Evolutionary conservation across 352 stramenopile genomes (phyloP), one percentile per base, ranked within the genome.

Genomic region (Achlya hypogyna): DNA sequence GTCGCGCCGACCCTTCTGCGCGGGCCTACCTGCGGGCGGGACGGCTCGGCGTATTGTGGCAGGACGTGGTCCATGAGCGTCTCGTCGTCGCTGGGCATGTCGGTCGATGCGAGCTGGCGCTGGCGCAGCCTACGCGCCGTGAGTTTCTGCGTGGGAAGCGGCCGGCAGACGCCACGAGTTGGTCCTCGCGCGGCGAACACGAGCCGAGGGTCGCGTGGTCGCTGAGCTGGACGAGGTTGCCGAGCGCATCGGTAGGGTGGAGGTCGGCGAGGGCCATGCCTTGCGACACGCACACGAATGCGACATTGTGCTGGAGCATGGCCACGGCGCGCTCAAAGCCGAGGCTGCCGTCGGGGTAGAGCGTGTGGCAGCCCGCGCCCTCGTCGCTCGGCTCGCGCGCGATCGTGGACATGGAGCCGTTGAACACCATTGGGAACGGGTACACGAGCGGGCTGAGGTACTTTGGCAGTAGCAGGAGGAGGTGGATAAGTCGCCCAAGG

Each of bases 331-430:
- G 81, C 12, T 87, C 76, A 73, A 93, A 93, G 12, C 84, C 84
- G 20, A 86, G 58, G 32, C 78, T 91, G 3, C 84, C 84, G 42
- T 93, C 84, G 0, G 84, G 84, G n/a, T 93, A 93, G 25, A 93
- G 69, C 20, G 82, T 93, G 62, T 93, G 82, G 62, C 84, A 93
- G 4, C 81, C 79, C 35, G 82, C 82, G 29, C 84, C 84, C 69
- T 91, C 83, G 25, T 71, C 87, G 10, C 77, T 89, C 59, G 83
- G 89, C 42, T 62, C 29, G 22, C 51, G 27, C 25, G 82, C 84
- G 71, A 93, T 93, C 6, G 84, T 93, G 12, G 84, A 93, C 69
- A 90, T 91, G 9, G 84, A 93, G n/a, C 84, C 81, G 63, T 91
- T 91, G 69, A 87, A 88, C 14, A 82, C 74, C 84, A 93, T 93